Percentiles rank a stretch among this genome's conserved stretches.
These are phyloP conservation scores for Tolypocladium cylindrosporum DNA, from an alignment of 2,329 filamentous ascomycete species.

Conservation along the genomic window DNA sequence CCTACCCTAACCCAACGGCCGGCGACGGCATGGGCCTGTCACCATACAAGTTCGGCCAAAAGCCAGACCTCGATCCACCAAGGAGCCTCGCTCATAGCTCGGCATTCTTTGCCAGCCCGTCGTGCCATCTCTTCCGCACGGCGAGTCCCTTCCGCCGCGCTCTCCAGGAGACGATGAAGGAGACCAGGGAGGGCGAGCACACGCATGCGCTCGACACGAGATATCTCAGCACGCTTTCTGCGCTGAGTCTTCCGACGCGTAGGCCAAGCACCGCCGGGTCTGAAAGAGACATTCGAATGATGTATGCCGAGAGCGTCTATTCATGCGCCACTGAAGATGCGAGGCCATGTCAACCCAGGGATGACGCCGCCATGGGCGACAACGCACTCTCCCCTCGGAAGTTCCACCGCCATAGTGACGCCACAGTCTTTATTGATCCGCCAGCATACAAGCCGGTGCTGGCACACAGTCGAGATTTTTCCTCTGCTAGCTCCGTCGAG, in stretches of 20 bases:
- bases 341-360: slow-evolving; percentile 1
- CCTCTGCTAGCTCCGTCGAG: slow-evolving; percentile 37
- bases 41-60: not conserved
- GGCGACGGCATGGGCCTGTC: slow-evolving; percentile 6
- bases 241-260: slow-evolving; percentile 27
- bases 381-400: too few species aligned
- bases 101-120: slow-evolving; percentile 41
- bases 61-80: slow-evolving; percentile 8
- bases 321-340: slow-evolving; percentile 21
- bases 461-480: slow-evolving; percentile 24
- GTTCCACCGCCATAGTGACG: slow-evolving; percentile 3
- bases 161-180: slow-evolving; percentile 35
- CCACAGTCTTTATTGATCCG: slow-evolving; percentile 1
- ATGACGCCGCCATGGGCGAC: not conserved
- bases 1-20: slow-evolving; percentile 5
- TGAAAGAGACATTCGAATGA: slow-evolving; percentile 24
- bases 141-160: slow-evolving; percentile 46
- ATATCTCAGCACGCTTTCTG: slow-evolving; percentile 30
- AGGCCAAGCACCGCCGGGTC: slow-evolving; percentile 29
- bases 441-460: slow-evolving; percentile 4
- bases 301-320: slow-evolving; percentile 40
- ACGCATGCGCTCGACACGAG: slow-evolving; percentile 18
- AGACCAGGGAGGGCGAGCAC: slow-evolving; percentile 17
- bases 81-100: slow-evolving; percentile 30
- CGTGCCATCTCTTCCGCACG: slow-evolving; percentile 41